A percentile compares a stretch with the other conserved stretches of the same genome.
These are phyloP conservation scores for Trametes sanguinea DNA, from an alignment of 768 basidiomycete genomes.

Conservation along the genomic window DNA sequence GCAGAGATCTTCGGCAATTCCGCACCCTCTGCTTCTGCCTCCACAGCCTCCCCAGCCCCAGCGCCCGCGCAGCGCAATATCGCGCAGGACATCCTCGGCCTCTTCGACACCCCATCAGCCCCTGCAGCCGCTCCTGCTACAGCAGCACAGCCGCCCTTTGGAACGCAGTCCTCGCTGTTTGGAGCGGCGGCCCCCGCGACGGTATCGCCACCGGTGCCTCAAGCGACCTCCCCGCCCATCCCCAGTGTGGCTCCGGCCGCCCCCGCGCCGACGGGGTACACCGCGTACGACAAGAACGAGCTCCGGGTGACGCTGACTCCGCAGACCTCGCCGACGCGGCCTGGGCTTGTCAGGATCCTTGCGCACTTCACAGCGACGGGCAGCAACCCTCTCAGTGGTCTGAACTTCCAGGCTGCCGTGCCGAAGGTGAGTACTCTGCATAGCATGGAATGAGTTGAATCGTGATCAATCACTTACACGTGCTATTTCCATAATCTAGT, in stretches of 20 bases:
- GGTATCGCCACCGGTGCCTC: conserved; percentile 25
- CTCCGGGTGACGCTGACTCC: conserved; percentile 89
- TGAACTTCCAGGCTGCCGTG: conserved; percentile 97
- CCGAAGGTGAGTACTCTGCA: conserved; percentile 65
- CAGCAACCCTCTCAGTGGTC: conserved; percentile 49
- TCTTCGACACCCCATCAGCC: conserved; percentile 53
- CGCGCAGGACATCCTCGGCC: conserved; percentile 88
- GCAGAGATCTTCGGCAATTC: conserved; percentile 87
- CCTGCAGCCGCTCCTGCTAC: not conserved
- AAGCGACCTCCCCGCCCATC: conserved; percentile 40
- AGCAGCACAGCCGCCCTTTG: not conserved
- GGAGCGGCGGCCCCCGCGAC: not conserved
- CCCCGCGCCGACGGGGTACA: conserved; percentile 65
- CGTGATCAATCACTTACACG: not conserved
- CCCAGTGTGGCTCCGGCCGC: conserved; percentile 50
- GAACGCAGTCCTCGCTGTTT: conserved; percentile 14
- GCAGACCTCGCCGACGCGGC: conserved; percentile 73
- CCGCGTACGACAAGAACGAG: conserved; percentile 90
- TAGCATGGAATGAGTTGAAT: not conserved
- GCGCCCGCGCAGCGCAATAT: conserved; percentile 50
- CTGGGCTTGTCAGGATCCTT: conserved; percentile 89
- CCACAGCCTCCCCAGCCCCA: conserved; percentile 18
- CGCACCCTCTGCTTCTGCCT: conserved; percentile 37
- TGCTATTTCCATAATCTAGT: conserved; percentile 45
- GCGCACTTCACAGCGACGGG: conserved; percentile 82